phyloP scores from a whole-genome alignment of 345 rosid genomes.

The Cardamine resedifolia region DNA sequence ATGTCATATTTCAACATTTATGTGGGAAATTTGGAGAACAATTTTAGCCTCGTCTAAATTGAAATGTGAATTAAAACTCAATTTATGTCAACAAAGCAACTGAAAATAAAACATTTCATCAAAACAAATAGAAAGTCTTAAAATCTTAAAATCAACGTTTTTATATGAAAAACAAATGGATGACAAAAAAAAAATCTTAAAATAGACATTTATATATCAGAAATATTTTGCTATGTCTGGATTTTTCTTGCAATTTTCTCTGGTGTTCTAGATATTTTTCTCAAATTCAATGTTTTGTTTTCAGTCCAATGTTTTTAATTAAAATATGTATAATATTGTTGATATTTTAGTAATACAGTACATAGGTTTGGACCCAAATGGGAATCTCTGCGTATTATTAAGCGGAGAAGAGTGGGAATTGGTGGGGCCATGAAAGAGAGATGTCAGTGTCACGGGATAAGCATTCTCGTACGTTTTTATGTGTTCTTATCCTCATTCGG shows the following conservation, averaged over 20 bases:
- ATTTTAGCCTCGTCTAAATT: not conserved
- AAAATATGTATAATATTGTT: not conserved
- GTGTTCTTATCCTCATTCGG: slow-evolving; percentile 35
- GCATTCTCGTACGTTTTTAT: slow-evolving; percentile 35
- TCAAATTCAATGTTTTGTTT: not conserved
- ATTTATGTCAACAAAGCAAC: not conserved
- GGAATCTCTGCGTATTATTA: not conserved
- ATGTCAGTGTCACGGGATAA: slow-evolving; percentile 39
- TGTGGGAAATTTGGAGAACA: not conserved
- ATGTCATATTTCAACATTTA: not conserved
- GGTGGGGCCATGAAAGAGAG: slow-evolving; percentile 19
- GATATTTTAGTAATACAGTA: not conserved
- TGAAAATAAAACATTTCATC: not conserved
- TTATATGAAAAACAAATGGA: no score
- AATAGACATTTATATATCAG: no score
- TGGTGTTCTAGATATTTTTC: not conserved
- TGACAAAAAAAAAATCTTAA: no score
- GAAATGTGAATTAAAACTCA: not conserved
- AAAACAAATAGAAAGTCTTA: not conserved
- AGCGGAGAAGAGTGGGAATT: not conserved
- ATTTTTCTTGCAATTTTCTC: not conserved
- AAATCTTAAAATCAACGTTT: no score
- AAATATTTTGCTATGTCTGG: no score
- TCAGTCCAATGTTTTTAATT: not conserved
- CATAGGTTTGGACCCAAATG: not conserved